These are phyloP conservation scores for Penicillium waksmanii DNA, from an alignment of 495 filamentous ascomycete genomes.

Conservation along the genomic window DNA sequence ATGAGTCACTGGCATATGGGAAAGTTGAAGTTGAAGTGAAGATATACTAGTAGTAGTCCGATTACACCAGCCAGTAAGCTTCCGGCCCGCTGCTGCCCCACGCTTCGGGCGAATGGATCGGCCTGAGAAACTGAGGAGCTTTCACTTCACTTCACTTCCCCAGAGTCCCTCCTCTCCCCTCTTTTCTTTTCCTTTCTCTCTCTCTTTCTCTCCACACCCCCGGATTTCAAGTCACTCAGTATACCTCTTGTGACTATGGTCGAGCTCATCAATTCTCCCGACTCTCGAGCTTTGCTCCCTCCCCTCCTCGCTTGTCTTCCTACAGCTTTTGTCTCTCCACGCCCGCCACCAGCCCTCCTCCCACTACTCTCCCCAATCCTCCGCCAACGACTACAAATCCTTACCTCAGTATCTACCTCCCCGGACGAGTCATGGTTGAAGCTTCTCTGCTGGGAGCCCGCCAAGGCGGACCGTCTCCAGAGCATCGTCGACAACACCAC, in stretches of 20 bases:
- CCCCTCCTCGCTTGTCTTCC: slow-evolving; percentile 86
- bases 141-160: slow-evolving; percentile 7
- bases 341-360: slow-evolving; percentile 75
- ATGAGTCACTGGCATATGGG: too few species aligned
- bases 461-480: slow-evolving; percentile 68
- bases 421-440: slow-evolving; percentile 81
- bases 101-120: slow-evolving; percentile 31
- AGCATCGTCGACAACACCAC: slow-evolving; percentile 64
- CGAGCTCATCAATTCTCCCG: slow-evolving; percentile 64
- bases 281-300: slow-evolving; percentile 65
- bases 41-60: neutral
- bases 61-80: neutral
- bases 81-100: slow-evolving; percentile 4
- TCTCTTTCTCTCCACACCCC: neutral
- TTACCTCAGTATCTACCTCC: slow-evolving; percentile 59
- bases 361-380: slow-evolving; percentile 89
- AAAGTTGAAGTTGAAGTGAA: too few species aligned
- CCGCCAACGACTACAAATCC: slow-evolving; percentile 81
- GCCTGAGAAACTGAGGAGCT: neutral
- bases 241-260: slow-evolving; percentile 39
- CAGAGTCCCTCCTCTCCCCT: slow-evolving; percentile 1
- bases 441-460: slow-evolving; percentile 81
- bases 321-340: slow-evolving; percentile 75
- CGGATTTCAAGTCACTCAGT: neutral
- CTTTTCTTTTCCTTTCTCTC: slow-evolving; percentile 5